Base-by-base conservation (phyloP, 129 eudicot species). In the Lactuca saligna region DNA sequence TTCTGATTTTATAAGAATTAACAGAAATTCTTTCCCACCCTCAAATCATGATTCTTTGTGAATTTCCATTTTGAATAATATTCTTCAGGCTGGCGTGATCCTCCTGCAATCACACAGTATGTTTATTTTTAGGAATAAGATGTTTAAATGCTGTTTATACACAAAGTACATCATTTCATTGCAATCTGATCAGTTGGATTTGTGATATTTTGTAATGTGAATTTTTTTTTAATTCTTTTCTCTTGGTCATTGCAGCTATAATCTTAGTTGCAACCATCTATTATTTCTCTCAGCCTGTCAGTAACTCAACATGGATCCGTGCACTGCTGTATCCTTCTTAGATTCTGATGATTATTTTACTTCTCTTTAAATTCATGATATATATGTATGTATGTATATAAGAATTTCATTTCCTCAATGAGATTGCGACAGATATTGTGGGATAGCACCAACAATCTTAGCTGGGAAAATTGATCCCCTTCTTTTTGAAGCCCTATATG, bases 401-500 rank as follows among this genome's bases (percentile, higher is more conserved):
- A 8, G 17, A 63, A 20, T 37, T 74, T 51, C 41, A 54, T 65
- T 79, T 77, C 86, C 75, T 86, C 10, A 90, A 61, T 56, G 46
- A 60, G 55, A 57, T 46, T 16, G 63, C 68, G 15, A 63, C 74
- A 92, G 98, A 85, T 93, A 89, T 56, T 93, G 95, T 87, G 97
- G 81, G 20, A n/a, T 89, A 46, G 97, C 97, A 17, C 98, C 98
- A 14, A 89, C 92, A 16, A 59, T 93, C 49, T 81, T 93, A 70
- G 98, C 97, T 70, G 98, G 97, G 69, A 83, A 82, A 82, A 85
- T 93, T 38, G 87, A 93, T 73, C 98, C 98, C 42, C 25, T 93
- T 57, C 98, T 93, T 69, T 93, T 93, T 65, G 98, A 93, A 87
- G 98, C 98, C 65, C 83, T 89, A 31, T 93, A 93, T 73, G 98